Evolutionary conservation across 768 basidiomycete genomes (phyloP), one percentile per base, ranked within the genome.

Genomic region (Rossbeevera mucosa): DNA sequence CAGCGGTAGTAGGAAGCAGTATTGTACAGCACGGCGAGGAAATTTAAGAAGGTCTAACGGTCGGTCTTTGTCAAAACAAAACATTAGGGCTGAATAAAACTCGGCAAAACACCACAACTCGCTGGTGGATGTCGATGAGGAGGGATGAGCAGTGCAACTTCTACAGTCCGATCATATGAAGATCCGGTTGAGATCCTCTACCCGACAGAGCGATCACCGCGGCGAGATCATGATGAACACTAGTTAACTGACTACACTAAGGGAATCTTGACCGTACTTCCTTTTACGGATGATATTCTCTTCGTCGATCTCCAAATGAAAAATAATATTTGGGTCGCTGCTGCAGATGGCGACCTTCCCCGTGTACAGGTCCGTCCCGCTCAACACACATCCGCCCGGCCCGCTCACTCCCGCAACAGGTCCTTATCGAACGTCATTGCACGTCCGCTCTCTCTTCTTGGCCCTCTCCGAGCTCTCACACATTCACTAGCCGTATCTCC

Each of bases 311-410:
- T 18, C 9, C 4, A 9, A 9, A 42, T 42, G 43, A 69, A 80
- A 65, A 94, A 94, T 71, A 94, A 94, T 71, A 86, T 96, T 42
- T 96, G 94, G 94, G 81, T 96, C 30, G 94, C 94, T 42, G 90
- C 94, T 0, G 87, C 83, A 43, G 94, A 96, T 64, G 94, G 94
- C 40, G 88, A 96, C 72, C 69, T 94, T 29, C 70, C 71, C n/a
- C 76, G 87, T 45, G 83, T 96, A 33, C 76, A 74, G 70, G 92
- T 91, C 51, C 45, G 78, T 56, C n/a, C 18, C n/a, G 22, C 9
- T 7, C 21, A 26, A 22, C 26, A 29, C 9, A 29, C 30, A 18
- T 50, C 44, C 50, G 31, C 5, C 44, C 49, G 40, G 33, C 5
- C 44, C 50, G 40, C 54, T 51, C 54, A 45, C 29, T 14, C 1